Conservation (phyloP, 2,329 filamentous ascomycete genomes). For the Macrophomina tecta region DNA sequence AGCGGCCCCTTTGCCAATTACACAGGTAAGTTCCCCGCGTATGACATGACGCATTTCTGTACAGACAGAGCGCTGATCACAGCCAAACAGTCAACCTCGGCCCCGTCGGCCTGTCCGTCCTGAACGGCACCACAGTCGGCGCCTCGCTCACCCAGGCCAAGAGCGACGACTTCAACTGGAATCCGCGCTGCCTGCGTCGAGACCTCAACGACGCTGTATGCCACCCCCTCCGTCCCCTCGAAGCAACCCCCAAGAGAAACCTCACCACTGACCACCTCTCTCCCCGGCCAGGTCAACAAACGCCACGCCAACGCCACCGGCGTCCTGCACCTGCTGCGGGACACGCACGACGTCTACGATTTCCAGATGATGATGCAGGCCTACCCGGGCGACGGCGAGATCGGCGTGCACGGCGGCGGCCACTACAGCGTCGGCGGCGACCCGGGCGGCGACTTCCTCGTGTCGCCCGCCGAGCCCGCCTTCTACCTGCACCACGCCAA, state of each 20-base stretch:
- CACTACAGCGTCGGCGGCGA: slow-evolving; percentile 57
- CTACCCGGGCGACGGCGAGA: slow-evolving; percentile 40
- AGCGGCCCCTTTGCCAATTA: slow-evolving; percentile 59
- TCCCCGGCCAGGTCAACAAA: slow-evolving; percentile 27
- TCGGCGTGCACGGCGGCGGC: slow-evolving; percentile 54
- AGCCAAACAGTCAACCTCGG: slow-evolving; percentile 50
- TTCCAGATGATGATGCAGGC: slow-evolving; percentile 50
- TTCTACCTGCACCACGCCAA: slow-evolving; percentile 52
- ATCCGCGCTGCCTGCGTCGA: slow-evolving; percentile 48
- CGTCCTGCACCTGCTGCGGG: slow-evolving; percentile 34
- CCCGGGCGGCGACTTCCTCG: slow-evolving; percentile 53
- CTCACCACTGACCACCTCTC: too few relatives aligned
- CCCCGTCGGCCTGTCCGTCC: slow-evolving; percentile 46
- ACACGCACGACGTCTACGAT: slow-evolving; percentile 37
- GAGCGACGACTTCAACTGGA: slow-evolving; percentile 35
- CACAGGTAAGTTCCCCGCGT: slow-evolving; percentile 5
- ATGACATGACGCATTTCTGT: too few relatives aligned
- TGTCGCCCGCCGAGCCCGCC: slow-evolving; percentile 53
- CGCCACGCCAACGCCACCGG: slow-evolving; percentile 35
- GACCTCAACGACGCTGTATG: slow-evolving; percentile 40
- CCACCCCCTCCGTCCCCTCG: too few relatives aligned
- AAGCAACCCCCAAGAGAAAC: too few relatives aligned
- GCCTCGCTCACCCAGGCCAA: background rate
- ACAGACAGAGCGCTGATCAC: too few relatives aligned
- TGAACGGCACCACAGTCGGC: slow-evolving; percentile 33